phyloP scores from a whole-genome alignment of 139 green algal genomes.

The Tetradesmus obliquus region DNA sequence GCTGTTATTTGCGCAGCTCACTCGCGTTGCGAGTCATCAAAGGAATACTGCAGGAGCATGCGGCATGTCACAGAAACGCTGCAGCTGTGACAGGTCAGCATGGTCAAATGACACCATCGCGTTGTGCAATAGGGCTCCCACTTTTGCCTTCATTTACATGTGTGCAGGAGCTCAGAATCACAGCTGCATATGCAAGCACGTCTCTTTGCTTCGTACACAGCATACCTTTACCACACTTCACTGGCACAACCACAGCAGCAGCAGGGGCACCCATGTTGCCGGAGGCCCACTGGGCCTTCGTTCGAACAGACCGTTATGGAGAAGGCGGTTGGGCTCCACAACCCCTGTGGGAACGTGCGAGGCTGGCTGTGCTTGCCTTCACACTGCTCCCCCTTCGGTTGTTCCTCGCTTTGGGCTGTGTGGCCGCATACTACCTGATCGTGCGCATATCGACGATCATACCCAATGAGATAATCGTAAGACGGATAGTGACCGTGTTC shows the following conservation, averaged over 20 bases:
- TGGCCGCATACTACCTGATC: conserved; percentile 66
- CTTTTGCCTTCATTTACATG: background rate
- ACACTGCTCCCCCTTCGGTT: conserved; percentile 65
- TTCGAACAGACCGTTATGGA: conserved; percentile 65
- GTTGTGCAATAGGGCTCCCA: too few relatives aligned
- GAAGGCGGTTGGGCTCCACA: conserved; percentile 42
- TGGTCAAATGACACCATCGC: background rate
- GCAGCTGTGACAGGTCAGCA: background rate
- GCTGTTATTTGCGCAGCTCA: too few relatives aligned
- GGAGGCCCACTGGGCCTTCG: conserved; percentile 48
- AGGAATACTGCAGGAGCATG: too few relatives aligned
- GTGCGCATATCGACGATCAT: conserved; percentile 10
- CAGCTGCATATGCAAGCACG: background rate
- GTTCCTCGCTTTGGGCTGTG: conserved; percentile 39
- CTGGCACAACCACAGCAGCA: background rate
- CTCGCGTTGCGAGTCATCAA: too few relatives aligned
- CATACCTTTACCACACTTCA: background rate
- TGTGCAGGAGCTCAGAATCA: background rate
- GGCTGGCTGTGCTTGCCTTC: conserved; percentile 58
- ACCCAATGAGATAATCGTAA: conserved; percentile 26
- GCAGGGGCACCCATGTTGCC: background rate
- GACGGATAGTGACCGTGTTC: conserved; percentile 46
- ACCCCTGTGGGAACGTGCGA: conserved; percentile 29
- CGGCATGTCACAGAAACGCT: too few relatives aligned
- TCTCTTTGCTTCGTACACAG: background rate